phyloP scores from a whole-genome alignment of 768 basidiomycete genomes.

The Royoungia palumana region DNA sequence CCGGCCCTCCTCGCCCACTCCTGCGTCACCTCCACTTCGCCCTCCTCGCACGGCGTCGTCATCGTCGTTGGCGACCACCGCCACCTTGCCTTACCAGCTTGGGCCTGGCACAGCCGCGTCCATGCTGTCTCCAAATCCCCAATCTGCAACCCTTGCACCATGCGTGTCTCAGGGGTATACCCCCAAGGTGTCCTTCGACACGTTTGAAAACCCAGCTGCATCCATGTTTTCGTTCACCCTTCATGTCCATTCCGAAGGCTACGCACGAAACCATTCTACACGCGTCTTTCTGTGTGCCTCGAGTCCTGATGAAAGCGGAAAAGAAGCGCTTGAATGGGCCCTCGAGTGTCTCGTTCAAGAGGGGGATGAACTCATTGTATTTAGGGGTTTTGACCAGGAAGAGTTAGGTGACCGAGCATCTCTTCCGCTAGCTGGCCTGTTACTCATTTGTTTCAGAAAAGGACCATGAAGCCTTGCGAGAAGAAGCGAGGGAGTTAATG shows the following conservation, averaged over 20 bases:
- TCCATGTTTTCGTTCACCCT: conserved; percentile 88
- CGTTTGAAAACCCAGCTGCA: conserved; percentile 76
- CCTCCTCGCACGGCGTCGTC: conserved; percentile 20
- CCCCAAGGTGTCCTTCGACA: conserved; percentile 73
- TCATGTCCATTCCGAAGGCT: conserved; percentile 80
- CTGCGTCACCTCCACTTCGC: conserved; percentile 26
- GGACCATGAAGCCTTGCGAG: conserved; percentile 71
- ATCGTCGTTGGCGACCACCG: conserved; percentile 12
- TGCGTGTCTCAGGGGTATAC: conserved; percentile 34
- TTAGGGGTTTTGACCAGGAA: conserved; percentile 86
- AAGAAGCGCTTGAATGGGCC: conserved; percentile 90
- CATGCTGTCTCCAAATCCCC: conserved; percentile 15
- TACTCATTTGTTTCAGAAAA: conserved; percentile 46
- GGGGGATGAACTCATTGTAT: conserved; percentile 90
- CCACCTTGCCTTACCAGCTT: conserved; percentile 20
- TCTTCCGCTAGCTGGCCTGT: not conserved
- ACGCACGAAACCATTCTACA: conserved; percentile 68
- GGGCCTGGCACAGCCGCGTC: conserved; percentile 12
- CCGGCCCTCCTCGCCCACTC: conserved; percentile 16
- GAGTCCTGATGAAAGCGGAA: conserved; percentile 83
- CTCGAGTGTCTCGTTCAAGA: conserved; percentile 80
- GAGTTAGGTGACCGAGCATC: conserved; percentile 56
- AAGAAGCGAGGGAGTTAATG: conserved; percentile 86
- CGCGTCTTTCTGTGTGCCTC: conserved; percentile 89
- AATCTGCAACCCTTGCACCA: conserved; percentile 13